Conservation (phyloP, 2,329 filamentous ascomycete genomes). For the Botrytis fragariae region DNA sequence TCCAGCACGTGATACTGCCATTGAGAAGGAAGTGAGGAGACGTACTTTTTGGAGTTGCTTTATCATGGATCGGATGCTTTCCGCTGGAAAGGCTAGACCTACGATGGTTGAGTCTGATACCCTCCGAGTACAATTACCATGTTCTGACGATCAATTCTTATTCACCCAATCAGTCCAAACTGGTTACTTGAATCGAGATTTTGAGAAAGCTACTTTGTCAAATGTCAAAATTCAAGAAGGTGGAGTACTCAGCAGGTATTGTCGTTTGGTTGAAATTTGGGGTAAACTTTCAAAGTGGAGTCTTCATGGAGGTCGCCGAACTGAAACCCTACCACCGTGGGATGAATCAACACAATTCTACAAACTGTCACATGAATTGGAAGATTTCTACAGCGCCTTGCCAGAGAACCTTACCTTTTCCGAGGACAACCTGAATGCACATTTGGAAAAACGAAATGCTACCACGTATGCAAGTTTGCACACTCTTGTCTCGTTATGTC, state of each 20-base stretch:
- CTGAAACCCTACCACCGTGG: conserved; percentile 58
- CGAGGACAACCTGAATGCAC: conserved; percentile 60
- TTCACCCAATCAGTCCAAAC: conserved; percentile 57
- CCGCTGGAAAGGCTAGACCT: conserved; percentile 60
- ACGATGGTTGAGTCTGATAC: conserved; percentile 59
- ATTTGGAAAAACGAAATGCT: conserved; percentile 61
- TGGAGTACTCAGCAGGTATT: conserved; percentile 46
- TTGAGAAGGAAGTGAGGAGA: conserved; percentile 61
- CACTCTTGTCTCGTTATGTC: conserved; percentile 62
- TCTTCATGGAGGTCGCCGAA: conserved; percentile 50
- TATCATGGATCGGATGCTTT: conserved; percentile 67
- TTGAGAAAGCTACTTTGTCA: conserved; percentile 47
- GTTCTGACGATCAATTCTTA: conserved; percentile 63
- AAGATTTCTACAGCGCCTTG: conserved; percentile 52
- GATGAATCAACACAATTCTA: conserved; percentile 53
- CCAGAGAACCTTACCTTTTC: conserved; percentile 55
- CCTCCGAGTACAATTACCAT: conserved; percentile 64
- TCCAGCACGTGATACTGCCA: conserved; percentile 43
- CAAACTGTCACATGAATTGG: conserved; percentile 50
- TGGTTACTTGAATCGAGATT: conserved; percentile 45
- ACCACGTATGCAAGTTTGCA: conserved; percentile 67
- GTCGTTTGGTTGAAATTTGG: conserved; percentile 59
- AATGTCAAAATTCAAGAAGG: conserved; percentile 28
- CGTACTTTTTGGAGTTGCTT: conserved; percentile 75
- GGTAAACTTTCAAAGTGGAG: conserved; percentile 57